Percentiles rank a stretch among this genome's conserved stretches.
phyloP scores from a whole-genome alignment of 202 grass and related monocot species.

The Eragrostis tef region DNA sequence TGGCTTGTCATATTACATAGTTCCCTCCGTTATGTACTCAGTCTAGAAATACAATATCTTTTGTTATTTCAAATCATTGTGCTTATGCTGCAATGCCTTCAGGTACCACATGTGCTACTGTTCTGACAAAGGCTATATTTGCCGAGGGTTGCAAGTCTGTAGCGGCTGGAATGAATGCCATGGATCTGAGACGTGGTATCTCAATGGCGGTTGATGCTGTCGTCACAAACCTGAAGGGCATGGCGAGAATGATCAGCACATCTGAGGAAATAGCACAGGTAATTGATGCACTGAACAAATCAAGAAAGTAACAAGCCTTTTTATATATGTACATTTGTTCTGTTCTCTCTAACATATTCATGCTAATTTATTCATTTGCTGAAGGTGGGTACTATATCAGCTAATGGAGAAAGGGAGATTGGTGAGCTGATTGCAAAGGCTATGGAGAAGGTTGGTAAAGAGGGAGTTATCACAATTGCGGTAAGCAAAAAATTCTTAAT shows the following conservation, averaged over 20 bases:
- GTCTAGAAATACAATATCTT: neutral
- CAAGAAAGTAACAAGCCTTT: neutral
- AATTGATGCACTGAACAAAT: neutral
- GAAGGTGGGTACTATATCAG: constrained; percentile 96
- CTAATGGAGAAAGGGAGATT: constrained; percentile 96
- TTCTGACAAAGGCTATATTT: constrained; percentile 87
- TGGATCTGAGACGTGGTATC: constrained; percentile 90
- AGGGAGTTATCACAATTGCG: constrained; percentile 93
- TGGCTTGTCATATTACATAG: too few species aligned
- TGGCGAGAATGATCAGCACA: constrained; percentile 87
- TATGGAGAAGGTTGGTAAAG: constrained; percentile 99
- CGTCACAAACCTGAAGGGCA: constrained; percentile 73
- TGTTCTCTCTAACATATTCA: neutral
- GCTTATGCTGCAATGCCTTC: constrained; percentile 38
- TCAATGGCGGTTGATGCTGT: constrained; percentile 93
- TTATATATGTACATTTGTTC: neutral
- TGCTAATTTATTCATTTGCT: constrained; percentile 22
- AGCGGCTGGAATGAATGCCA: constrained; percentile 89
- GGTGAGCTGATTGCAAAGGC: constrained; percentile 96
- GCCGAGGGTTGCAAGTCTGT: constrained; percentile 86
- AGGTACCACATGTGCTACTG: constrained; percentile 96
- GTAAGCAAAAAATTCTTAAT: constrained; percentile 50
- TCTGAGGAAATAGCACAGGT: constrained; percentile 92
- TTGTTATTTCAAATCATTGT: neutral
- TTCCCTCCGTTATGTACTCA: neutral